Conservation (phyloP, 768 basidiomycete genomes). For the Boletus eberwhitei region DNA sequence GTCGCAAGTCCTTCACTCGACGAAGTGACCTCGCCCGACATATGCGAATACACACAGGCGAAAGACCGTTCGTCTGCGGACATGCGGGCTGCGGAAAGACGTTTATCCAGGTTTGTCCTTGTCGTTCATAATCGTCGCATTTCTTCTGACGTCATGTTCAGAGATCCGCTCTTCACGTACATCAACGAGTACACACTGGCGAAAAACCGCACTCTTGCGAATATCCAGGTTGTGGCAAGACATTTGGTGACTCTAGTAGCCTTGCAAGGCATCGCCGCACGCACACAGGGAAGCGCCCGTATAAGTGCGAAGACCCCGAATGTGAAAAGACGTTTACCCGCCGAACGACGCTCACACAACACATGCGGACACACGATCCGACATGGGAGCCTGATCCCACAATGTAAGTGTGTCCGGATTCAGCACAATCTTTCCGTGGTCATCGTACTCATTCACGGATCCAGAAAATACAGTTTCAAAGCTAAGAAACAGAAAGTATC, state of each 20-base stretch:
- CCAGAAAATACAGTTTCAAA: constrained; percentile 76
- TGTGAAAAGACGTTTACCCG: constrained; percentile 89
- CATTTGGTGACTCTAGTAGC: constrained; percentile 89
- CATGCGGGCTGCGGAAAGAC: constrained; percentile 79
- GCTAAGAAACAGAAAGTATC: constrained; percentile 59
- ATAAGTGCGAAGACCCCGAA: constrained; percentile 78
- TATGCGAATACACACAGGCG: constrained; percentile 88
- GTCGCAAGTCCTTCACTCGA: constrained; percentile 78
- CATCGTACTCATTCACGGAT: constrained; percentile 15
- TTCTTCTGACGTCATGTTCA: constrained; percentile 32
- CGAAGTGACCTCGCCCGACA: constrained; percentile 83
- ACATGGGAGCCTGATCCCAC: constrained; percentile 82
- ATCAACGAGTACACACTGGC: constrained; percentile 86
- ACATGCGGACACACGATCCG: constrained; percentile 87
- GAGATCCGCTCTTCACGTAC: constrained; percentile 88
- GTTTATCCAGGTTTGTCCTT: constrained; percentile 74
- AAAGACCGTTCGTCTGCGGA: constrained; percentile 77
- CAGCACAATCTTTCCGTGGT: background rate
- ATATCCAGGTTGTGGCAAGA: constrained; percentile 83
- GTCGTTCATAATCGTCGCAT: background rate
- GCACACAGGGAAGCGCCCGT: constrained; percentile 82
- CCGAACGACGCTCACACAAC: constrained; percentile 77
- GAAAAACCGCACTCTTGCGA: constrained; percentile 92
- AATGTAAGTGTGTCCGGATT: constrained; percentile 53
- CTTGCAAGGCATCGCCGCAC: constrained; percentile 89